phyloP scores from a whole-genome alignment of 331 rosid genomes.

The Rosa hybrid region DNA sequence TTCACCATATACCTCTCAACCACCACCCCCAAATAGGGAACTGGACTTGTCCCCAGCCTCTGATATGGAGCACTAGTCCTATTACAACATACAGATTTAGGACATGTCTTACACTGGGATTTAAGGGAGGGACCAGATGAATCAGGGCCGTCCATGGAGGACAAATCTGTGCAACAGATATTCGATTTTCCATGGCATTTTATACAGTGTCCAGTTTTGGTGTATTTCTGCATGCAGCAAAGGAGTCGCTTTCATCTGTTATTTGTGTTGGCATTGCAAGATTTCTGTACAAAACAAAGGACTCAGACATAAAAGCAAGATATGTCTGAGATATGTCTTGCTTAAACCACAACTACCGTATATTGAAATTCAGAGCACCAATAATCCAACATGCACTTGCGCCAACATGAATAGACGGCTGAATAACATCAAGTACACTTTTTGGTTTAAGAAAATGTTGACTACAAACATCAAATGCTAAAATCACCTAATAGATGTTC shows the following conservation, averaged over 20 bases:
- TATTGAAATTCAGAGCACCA: no score
- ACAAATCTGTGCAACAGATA: conserved; percentile 34
- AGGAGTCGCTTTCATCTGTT: conserved; percentile 47
- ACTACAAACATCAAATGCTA: no score
- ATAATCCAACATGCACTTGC: no score
- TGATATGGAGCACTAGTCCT: not conserved
- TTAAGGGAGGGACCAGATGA: conserved; percentile 47
- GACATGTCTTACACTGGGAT: conserved; percentile 44
- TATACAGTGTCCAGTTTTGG: conserved; percentile 1
- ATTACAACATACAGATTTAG: conserved; percentile 22
- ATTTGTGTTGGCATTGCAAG: conserved; percentile 51
- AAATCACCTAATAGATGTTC: no score
- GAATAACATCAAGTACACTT: no score
- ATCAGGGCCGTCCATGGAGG: conserved; percentile 43
- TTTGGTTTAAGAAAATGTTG: no score
- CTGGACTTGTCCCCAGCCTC: conserved; percentile 24
- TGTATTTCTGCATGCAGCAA: conserved; percentile 34
- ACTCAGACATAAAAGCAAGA: conserved; percentile 48
- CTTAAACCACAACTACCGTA: no score
- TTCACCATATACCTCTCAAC: conserved; percentile 47
- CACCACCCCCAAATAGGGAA: conserved; percentile 29
- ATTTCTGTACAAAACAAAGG: conserved; percentile 44
- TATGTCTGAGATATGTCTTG: conserved; percentile 42
- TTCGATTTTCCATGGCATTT: conserved; percentile 36
- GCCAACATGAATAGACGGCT: no score